Percentiles rank a stretch among this genome's conserved stretches.
These are phyloP conservation scores for Gryganskiella cystojenkinii DNA, from an alignment of 192 early-diverging fungal genomes.

Conservation along the genomic window DNA sequence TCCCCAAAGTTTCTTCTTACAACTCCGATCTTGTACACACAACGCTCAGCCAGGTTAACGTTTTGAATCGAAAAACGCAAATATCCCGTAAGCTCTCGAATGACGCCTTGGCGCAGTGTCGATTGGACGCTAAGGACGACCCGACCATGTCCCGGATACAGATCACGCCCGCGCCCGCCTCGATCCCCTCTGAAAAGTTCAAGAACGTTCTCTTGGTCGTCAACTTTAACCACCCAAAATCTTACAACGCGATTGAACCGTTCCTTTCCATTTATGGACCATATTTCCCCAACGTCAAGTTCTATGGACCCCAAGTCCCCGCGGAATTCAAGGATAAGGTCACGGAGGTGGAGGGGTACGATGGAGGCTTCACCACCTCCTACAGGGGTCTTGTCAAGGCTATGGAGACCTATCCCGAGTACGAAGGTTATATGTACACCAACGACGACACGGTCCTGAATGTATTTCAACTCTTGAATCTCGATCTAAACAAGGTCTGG, in stretches of 20 bases:
- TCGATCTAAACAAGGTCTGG: constrained; percentile 8
- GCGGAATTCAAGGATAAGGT: neutral
- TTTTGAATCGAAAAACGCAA: neutral
- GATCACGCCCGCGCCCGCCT: neutral
- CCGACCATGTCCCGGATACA: constrained; percentile 6
- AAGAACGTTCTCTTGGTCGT: constrained; percentile 9
- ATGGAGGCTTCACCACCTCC: neutral
- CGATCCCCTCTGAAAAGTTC: too few species aligned
- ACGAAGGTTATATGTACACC: constrained; percentile 3
- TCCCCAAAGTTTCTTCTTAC: neutral
- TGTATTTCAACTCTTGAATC: neutral
- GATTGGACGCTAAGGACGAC: neutral
- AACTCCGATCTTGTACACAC: neutral
- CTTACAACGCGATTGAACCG: constrained; percentile 3
- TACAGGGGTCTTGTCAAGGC: constrained; percentile 3
- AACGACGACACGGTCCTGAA: constrained; percentile 12
- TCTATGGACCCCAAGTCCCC: constrained; percentile 3
- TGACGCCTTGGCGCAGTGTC: neutral
- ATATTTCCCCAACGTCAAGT: constrained; percentile 9
- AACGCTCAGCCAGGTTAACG: neutral
- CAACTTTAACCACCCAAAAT: constrained; percentile 12
- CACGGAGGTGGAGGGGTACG: neutral
- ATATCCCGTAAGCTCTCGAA: neutral
- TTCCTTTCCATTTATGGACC: neutral
- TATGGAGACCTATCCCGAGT: constrained; percentile 8